phyloP scores from a whole-genome alignment of 2,329 filamentous ascomycete species.

The Fusarium metavorans region DNA sequence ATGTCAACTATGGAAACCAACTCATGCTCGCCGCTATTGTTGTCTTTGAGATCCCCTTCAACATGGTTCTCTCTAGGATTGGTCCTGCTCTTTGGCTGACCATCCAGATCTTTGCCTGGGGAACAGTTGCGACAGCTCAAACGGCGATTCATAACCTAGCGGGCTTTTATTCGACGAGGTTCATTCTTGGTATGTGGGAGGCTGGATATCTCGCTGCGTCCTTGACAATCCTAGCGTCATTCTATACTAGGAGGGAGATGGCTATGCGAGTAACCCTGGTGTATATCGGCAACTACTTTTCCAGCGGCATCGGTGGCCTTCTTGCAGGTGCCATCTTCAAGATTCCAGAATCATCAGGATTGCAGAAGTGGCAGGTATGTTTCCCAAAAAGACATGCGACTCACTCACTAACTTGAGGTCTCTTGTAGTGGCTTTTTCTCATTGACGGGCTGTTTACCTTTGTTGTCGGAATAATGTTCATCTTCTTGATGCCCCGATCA shows the following conservation, averaged over 20 bases:
- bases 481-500: neutral
- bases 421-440: neutral
- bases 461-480: neutral
- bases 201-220: neutral
- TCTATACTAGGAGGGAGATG: neutral
- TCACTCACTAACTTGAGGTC: neutral
- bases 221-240: neutral
- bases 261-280: neutral
- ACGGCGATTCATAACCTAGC: neutral
- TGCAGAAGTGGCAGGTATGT: neutral
- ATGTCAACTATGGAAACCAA: neutral
- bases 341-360: neutral
- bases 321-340: neutral
- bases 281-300: neutral
- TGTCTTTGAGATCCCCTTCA: neutral
- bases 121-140: neutral
- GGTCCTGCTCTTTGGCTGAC: neutral
- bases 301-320: neutral
- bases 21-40: neutral
- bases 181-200: neutral
- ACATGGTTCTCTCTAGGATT: neutral
- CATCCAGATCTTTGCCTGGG: neutral
- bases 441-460: neutral
- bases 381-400: neutral
- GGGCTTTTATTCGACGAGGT: neutral